These are phyloP conservation scores for Aspergillus sp. DNA, from an alignment of 2,329 filamentous ascomycete species.

Conservation along the genomic window DNA sequence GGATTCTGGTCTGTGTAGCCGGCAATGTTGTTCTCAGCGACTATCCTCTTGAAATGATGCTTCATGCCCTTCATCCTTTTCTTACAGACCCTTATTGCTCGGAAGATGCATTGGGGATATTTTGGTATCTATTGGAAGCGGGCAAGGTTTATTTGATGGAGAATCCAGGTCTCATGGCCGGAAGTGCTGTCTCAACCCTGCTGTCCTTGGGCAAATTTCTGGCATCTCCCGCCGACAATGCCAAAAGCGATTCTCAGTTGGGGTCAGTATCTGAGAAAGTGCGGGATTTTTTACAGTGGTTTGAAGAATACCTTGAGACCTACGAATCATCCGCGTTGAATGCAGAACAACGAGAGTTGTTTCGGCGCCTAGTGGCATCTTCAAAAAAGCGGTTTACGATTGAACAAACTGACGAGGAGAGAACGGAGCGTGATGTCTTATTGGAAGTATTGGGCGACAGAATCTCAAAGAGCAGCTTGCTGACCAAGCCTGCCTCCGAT, in stretches of 20 bases:
- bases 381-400: slow-evolving; percentile 66
- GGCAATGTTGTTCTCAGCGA: slow-evolving; percentile 69
- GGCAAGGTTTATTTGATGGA: slow-evolving; percentile 65
- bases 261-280: slow-evolving; percentile 73
- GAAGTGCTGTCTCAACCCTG: slow-evolving; percentile 75
- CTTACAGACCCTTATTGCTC: slow-evolving; percentile 82
- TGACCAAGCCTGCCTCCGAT: slow-evolving; percentile 66
- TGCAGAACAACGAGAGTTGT: slow-evolving; percentile 54
- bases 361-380: slow-evolving; percentile 66
- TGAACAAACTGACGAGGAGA: slow-evolving; percentile 68
- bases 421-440: slow-evolving; percentile 76
- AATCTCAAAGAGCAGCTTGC: slow-evolving; percentile 58
- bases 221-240: slow-evolving; percentile 71
- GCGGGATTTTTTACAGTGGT: slow-evolving; percentile 74
- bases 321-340: slow-evolving; percentile 58
- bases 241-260: slow-evolving; percentile 82
- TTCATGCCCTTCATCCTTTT: slow-evolving; percentile 76
- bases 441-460: slow-evolving; percentile 78
- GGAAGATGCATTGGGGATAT: slow-evolving; percentile 83
- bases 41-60: slow-evolving; percentile 86
- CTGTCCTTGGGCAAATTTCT: slow-evolving; percentile 76
- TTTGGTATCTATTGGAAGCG: slow-evolving; percentile 74
- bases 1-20: slow-evolving; percentile 76
- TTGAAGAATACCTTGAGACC: slow-evolving; percentile 64
- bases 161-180: slow-evolving; percentile 74